phyloP scores from a whole-genome alignment of 306 rosid genomes.

The Quercus dentata region DNA sequence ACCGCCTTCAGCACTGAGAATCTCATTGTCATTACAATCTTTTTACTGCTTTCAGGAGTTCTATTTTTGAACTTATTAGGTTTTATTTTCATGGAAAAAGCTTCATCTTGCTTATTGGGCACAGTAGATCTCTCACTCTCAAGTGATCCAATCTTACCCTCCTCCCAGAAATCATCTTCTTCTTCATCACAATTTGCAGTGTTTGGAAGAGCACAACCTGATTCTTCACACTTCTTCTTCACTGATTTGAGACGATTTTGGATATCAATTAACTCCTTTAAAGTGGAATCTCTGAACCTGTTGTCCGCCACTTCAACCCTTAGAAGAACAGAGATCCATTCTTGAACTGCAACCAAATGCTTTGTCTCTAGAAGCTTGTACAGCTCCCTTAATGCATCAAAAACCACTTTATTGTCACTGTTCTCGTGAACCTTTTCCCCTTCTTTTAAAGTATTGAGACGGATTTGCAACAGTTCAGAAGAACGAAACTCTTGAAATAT shows the following conservation, averaged over 20 bases:
- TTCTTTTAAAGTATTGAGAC: constrained; percentile 66
- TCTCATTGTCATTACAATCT: constrained; percentile 20
- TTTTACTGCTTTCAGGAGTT: constrained; percentile 18
- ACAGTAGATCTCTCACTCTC: constrained; percentile 18
- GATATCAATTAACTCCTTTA: constrained; percentile 82
- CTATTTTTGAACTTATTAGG: constrained; percentile 21
- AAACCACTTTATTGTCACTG: constrained; percentile 77
- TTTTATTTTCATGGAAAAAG: constrained; percentile 33
- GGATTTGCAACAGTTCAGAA: constrained; percentile 69
- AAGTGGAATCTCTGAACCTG: constrained; percentile 65
- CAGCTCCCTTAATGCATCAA: constrained; percentile 81
- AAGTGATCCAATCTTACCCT: constrained; percentile 39
- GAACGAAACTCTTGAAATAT: constrained; percentile 54
- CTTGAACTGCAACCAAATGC: constrained; percentile 72
- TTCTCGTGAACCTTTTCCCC: constrained; percentile 72
- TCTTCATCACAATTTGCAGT: constrained; percentile 39
- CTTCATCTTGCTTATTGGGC: constrained; percentile 16
- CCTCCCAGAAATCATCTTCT: constrained; percentile 89
- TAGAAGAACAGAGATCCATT: constrained; percentile 72
- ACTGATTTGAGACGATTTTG: constrained; percentile 51
- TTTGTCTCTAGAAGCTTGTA: constrained; percentile 74
- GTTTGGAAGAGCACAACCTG: constrained; percentile 54
- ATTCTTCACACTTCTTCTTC: constrained; percentile 82
- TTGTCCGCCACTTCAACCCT: constrained; percentile 68
- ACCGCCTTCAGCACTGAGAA: constrained; percentile 16